These are phyloP conservation scores for Plenodomus lindquistii DNA, from an alignment of 2,329 filamentous ascomycete genomes.

Conservation along the genomic window DNA sequence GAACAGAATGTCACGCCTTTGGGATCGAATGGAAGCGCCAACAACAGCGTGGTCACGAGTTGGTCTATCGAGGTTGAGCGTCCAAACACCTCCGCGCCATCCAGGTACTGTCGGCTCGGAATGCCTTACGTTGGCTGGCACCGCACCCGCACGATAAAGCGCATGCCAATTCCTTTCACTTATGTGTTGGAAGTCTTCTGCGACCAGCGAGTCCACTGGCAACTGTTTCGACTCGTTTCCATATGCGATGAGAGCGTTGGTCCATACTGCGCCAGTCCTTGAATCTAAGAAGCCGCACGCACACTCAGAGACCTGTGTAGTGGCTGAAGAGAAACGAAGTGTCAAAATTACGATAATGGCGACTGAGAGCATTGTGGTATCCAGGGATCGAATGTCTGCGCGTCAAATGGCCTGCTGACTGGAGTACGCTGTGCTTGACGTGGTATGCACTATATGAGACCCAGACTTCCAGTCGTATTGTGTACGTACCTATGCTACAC, in stretches of 20 bases:
- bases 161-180: slow-evolving; percentile 50
- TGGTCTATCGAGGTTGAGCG: slow-evolving; percentile 33
- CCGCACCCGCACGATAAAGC: slow-evolving; percentile 46
- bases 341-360: not conserved
- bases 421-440: too few relatives aligned
- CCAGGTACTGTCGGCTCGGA: slow-evolving; percentile 19
- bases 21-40: slow-evolving; percentile 46
- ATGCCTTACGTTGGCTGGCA: slow-evolving; percentile 40
- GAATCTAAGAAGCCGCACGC: slow-evolving; percentile 50
- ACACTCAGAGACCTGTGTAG: slow-evolving; percentile 30
- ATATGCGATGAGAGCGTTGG: slow-evolving; percentile 50
- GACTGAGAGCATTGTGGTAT: too few relatives aligned
- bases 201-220: slow-evolving; percentile 38
- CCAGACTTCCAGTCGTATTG: too few relatives aligned
- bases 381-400: too few relatives aligned
- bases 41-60: slow-evolving; percentile 42
- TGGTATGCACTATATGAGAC: too few relatives aligned
- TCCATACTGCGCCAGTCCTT: slow-evolving; percentile 42
- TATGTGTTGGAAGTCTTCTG: slow-evolving; percentile 45
- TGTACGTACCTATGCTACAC: too few relatives aligned
- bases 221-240: slow-evolving; percentile 49
- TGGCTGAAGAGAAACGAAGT: slow-evolving; percentile 1
- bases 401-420: too few relatives aligned
- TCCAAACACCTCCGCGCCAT: slow-evolving; percentile 23
- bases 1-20: slow-evolving; percentile 49